Conservation (phyloP, 2,329 filamentous ascomycete genomes). For the Fusarium acutatum region DNA sequence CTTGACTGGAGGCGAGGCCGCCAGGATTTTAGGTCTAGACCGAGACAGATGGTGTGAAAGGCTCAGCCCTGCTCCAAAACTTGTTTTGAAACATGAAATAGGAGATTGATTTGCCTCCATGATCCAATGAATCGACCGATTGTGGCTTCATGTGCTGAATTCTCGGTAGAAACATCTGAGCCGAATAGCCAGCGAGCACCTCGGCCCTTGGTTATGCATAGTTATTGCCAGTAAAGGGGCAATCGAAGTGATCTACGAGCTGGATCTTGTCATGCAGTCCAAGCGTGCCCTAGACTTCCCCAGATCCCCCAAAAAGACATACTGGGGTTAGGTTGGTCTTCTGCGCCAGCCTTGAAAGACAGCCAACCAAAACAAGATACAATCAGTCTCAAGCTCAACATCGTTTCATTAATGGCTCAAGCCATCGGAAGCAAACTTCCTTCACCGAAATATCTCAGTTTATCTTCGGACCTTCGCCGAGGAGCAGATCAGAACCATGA, state of each 20-base stretch:
- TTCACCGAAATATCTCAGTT: neutral
- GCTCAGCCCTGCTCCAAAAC: neutral
- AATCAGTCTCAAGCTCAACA: neutral
- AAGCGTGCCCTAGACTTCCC: neutral
- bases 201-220: neutral
- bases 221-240: neutral
- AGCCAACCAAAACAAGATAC: neutral
- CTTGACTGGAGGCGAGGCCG: neutral
- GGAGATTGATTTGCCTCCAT: neutral
- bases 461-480: slow-evolving; percentile 29
- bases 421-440: neutral
- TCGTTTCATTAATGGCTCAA: neutral
- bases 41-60: slow-evolving; percentile 1
- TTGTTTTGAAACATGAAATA: neutral
- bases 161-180: neutral
- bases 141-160: neutral
- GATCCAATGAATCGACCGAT: neutral
- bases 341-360: neutral
- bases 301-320: neutral
- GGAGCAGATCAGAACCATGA: neutral
- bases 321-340: neutral
- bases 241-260: neutral
- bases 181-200: neutral
- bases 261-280: neutral
- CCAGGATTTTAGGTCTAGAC: neutral